Evolutionary conservation across 495 filamentous ascomycete genomes (phyloP).

Genomic region (Extremus antarcticus): DNA sequence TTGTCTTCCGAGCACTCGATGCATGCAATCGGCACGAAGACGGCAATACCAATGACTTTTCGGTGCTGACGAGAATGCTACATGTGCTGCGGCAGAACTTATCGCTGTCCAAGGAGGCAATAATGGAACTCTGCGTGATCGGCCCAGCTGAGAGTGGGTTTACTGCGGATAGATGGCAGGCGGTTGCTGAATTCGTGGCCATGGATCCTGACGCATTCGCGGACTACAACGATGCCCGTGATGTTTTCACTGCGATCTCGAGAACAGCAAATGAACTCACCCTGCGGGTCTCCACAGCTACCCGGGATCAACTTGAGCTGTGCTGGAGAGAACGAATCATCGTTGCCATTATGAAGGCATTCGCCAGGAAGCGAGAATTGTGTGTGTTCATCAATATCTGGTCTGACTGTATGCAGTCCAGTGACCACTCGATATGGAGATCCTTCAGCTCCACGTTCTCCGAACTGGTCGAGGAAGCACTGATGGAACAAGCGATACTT

Average conservation of each 20-base stretch:
- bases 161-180: too few relatives aligned
- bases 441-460: not conserved
- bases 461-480: constrained; percentile 1
- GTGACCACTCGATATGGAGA: constrained; percentile 1
- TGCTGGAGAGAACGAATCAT: constrained; percentile 24
- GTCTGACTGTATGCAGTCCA: constrained; percentile 19
- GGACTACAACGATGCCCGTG: not conserved
- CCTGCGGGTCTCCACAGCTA: too few relatives aligned
- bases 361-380: constrained; percentile 54
- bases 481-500: constrained; percentile 2
- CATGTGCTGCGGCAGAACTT: not conserved
- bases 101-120: not conserved
- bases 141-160: too few relatives aligned
- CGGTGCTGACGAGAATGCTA: not conserved
- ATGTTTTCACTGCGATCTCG: not conserved
- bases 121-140: not conserved
- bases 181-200: not conserved
- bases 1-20: constrained; percentile 21
- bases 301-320: not conserved
- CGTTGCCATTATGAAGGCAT: constrained; percentile 50
- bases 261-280: too few relatives aligned
- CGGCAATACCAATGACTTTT: not conserved
- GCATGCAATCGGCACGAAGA: constrained; percentile 15
- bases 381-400: constrained; percentile 55
- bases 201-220: not conserved